Base-by-base conservation (phyloP, 257 asterid genomes). In the Gynochthodes officinalis region DNA sequence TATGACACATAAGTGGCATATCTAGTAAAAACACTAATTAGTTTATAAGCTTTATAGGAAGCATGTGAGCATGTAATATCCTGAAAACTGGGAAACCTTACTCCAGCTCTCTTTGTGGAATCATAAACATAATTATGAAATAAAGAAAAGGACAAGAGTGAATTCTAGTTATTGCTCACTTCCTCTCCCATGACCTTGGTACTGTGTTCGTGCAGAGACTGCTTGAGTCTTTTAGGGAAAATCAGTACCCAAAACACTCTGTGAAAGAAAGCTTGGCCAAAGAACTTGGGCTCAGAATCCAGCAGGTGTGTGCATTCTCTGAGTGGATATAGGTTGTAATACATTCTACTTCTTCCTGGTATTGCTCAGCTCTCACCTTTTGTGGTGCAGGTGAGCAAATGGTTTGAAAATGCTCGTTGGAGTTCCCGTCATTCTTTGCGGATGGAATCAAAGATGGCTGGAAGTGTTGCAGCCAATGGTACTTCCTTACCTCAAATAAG, bases 381-480 rank as follows among this genome's bases (percentile, higher is more conserved):
- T 70, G 57, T 18, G 16, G 11, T 55, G 44, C 88, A 92, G 99
- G 93, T 95, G 33, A 9, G 71, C 67, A 92, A 88, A 81, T 95
- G 99, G 99, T 94, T 95, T 66, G 94, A 82, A 53, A 92, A 95
- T 84, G 83, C 97, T 62, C 95, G 99, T 16, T 91, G 96, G 96
- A 86, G 95, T 79, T 80, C 35, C 73, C 78, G 86, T 74, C 96
- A 92, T 80, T 80, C 89, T 67, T 73, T 89, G 73, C 81, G 27
- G 48, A 62, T 77, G 76, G 79, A 75, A 58, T 62, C 88, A 72
- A 75, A 59, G 73, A 72, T 68, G 54, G 70, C 69, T 59, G 62
- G 50, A 69, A 67, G 33, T 55, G 39, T 64, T 49, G 52, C 65
- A 0, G 25, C 40, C 30, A 69, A 70, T 46, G 74, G 74, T 48